Evolutionary conservation across 139 green algal species (phyloP).

Genomic region (Chlamydomonas eustigma): DNA sequence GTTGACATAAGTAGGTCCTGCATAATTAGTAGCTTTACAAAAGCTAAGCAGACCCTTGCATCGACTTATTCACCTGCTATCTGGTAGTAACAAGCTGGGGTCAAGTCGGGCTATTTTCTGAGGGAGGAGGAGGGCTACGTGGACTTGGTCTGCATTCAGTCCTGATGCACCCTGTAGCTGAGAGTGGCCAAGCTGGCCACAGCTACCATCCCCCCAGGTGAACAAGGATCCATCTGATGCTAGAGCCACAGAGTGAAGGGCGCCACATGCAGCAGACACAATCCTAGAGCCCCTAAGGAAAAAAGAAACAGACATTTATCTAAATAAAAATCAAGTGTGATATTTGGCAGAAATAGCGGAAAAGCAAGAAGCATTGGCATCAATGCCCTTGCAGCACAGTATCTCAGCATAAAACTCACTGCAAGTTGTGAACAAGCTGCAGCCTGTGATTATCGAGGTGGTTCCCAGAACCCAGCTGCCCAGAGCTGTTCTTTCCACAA

Average conservation of each 20-base stretch:
- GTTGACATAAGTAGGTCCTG: too few relatives aligned
- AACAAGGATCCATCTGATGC: slow-evolving; percentile 71
- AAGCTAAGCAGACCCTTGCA: too few relatives aligned
- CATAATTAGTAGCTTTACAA: too few relatives aligned
- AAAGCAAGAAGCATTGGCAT: not conserved
- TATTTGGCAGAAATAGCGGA: too few relatives aligned
- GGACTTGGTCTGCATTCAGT: not conserved
- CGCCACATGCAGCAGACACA: slow-evolving; percentile 58
- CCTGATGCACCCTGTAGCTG: slow-evolving; percentile 25
- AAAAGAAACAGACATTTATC: not conserved
- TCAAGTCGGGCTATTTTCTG: slow-evolving; percentile 56
- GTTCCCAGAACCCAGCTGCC: slow-evolving; percentile 61
- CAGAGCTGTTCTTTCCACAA: slow-evolving; percentile 66
- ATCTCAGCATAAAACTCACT: not conserved
- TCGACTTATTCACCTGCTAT: slow-evolving; percentile 37
- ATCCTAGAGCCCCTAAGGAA: slow-evolving; percentile 46
- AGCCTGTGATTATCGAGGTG: slow-evolving; percentile 39
- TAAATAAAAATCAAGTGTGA: too few relatives aligned
- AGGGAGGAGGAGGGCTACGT: slow-evolving; percentile 1
- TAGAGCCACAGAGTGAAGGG: slow-evolving; percentile 67
- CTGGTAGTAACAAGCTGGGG: slow-evolving; percentile 45
- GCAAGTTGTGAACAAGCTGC: slow-evolving; percentile 17
- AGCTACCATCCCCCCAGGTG: slow-evolving; percentile 62
- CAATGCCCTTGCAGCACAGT: not conserved
- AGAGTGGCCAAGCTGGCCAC: slow-evolving; percentile 67